phyloP scores from a whole-genome alignment of 306 rosid genomes.

The Quercus variabilis region DNA sequence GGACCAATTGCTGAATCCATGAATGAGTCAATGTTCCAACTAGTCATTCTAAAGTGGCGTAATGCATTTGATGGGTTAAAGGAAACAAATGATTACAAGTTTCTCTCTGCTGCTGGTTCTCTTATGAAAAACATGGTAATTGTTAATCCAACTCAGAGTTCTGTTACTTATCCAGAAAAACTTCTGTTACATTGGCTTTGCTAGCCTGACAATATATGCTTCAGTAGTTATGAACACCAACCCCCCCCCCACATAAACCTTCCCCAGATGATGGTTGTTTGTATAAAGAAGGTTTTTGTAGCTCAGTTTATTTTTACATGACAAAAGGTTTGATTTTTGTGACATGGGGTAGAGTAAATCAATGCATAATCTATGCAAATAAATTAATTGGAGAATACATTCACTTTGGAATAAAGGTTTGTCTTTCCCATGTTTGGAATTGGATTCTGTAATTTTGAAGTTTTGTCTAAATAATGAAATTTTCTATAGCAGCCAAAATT shows the following conservation, averaged over 20 bases:
- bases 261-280: background rate
- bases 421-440: background rate
- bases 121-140: slow-evolving; percentile 87
- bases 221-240: background rate
- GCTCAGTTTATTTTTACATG: background rate
- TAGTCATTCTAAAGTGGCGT: slow-evolving; percentile 86
- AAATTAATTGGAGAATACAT: background rate
- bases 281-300: background rate
- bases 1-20: slow-evolving; percentile 89
- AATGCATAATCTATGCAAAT: background rate
- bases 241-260: background rate
- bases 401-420: background rate
- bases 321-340: background rate
- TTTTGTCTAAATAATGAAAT: background rate
- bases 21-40: slow-evolving; percentile 85
- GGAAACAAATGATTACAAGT: slow-evolving; percentile 76
- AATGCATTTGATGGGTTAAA: slow-evolving; percentile 74
- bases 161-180: background rate
- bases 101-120: slow-evolving; percentile 87
- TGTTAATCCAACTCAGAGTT: slow-evolving; percentile 4
- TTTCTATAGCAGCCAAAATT: background rate
- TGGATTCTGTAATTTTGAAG: background rate
- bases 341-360: background rate
- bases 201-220: background rate
- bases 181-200: background rate